Base-by-base conservation (phyloP, 2,329 filamentous ascomycete genomes). In the Nemania sp. region DNA sequence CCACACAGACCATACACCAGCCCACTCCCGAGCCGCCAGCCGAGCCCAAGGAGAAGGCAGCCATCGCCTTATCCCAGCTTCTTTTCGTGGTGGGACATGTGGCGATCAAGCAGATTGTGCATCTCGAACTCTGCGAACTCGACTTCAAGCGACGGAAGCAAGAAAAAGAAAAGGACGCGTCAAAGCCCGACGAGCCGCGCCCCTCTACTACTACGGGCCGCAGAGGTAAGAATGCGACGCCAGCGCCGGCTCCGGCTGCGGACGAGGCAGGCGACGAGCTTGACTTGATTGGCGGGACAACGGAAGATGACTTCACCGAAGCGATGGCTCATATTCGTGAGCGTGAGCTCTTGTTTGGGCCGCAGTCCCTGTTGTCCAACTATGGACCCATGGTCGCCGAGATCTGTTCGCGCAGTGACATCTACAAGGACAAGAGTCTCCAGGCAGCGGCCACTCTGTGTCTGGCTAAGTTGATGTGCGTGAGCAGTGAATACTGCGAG, bases 21-120 rank as follows among this genome's bases (percentile, higher is more conserved):
- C 57, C 49, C 19, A 9, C 55, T n/a, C 67, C 64, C 30, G 68
- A 71, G 36, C 64, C 68, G 14, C 58, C 67, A 5, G 72, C 59
- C n/a, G 75, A 76, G 60, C 72, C 77, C 7, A 84, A 80, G 66
- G 83, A 86, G 24, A 90, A 87, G 62, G 83, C 86, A 4, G 86
- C 90, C 1, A 80, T 91, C 41, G 86, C 84, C 0, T 78, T 99
- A 2, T 96, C 94, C 0, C 94, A 97, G 66, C 80, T 99, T 2
- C 79, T 99, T 0, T 97, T 97, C 69, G 88, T 96, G 30, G 93
- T 97, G 24, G 94, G 94, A 0, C 94, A 99, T 67, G 89, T 97
- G 42, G 94, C 94, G 12, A 94, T 99, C 69, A 99, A 99, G 75
- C 95, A 99, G 69, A 99, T 99, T 64, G 95, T 99, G 0, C 94